A percentile compares a stretch with the other conserved stretches of the same genome.
Conservation (phyloP, 1,284 basidiomycete genomes). For the Malassezia psittaci region DNA sequence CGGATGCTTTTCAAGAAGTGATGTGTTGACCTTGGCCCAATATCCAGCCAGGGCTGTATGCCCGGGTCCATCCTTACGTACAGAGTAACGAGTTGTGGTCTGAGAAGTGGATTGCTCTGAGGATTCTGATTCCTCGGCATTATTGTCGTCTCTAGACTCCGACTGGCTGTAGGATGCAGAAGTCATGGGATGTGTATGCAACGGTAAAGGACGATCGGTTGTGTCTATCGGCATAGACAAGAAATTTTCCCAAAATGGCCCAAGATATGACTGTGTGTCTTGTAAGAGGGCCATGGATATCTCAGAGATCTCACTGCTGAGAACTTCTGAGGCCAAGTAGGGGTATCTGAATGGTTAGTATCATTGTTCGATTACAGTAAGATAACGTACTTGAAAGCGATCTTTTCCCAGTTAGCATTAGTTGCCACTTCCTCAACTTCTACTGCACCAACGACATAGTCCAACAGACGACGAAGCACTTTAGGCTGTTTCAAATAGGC, state of each 20-base stretch:
- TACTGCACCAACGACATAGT: conserved; percentile 74
- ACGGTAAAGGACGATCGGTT: conserved; percentile 29
- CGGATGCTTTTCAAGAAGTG: conserved; percentile 76
- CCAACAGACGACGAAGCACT: conserved; percentile 66
- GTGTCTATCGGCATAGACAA: conserved; percentile 47
- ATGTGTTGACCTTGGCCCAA: conserved; percentile 72
- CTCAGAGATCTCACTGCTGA: conserved; percentile 89
- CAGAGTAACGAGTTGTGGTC: conserved; percentile 2
- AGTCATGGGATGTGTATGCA: conserved; percentile 42
- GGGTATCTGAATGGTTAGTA: conserved; percentile 56
- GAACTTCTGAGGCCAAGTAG: conserved; percentile 84
- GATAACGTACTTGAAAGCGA: conserved; percentile 40
- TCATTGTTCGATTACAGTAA: not conserved
- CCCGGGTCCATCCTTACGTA: conserved; percentile 48
- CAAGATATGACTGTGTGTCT: conserved; percentile 55
- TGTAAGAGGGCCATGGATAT: conserved; percentile 80
- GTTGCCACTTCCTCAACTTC: conserved; percentile 59
- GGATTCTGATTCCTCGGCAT: not conserved
- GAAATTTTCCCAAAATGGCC: conserved; percentile 78
- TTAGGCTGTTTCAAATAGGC: conserved; percentile 72
- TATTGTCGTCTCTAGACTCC: not conserved
- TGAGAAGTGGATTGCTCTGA: not conserved
- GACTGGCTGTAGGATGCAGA: conserved; percentile 5
- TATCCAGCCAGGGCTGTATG: conserved; percentile 52
- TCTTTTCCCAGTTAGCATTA: conserved; percentile 42